These are phyloP conservation scores for Ambrosia artemisiifolia DNA, from an alignment of 129 eudicot genomes.

Conservation along the genomic window DNA sequence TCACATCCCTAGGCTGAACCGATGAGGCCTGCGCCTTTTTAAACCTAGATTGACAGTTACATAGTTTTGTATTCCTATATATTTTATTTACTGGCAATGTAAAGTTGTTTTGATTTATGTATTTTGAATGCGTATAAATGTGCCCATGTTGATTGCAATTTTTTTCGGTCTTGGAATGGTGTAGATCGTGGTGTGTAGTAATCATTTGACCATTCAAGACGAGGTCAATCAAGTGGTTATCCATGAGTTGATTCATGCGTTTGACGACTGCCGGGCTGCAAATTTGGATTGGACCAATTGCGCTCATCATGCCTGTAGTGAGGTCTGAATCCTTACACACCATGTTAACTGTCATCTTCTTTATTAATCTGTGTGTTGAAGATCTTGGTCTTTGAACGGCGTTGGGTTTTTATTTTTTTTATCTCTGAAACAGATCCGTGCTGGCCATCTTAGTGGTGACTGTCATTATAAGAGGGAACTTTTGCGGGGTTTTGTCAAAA, in stretches of 20 bases:
- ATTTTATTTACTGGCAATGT: neutral
- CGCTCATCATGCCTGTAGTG: constrained; percentile 99
- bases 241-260: constrained; percentile 96
- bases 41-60: too few species aligned
- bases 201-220: constrained; percentile 66
- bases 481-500: constrained; percentile 63
- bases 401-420: constrained; percentile 9
- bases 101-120: neutral
- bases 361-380: neutral
- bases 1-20: too few species aligned
- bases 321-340: constrained; percentile 38
- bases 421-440: constrained; percentile 62
- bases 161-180: neutral
- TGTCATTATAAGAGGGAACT: constrained; percentile 88
- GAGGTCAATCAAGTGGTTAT: constrained; percentile 88
- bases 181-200: constrained; percentile 83
- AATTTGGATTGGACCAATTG: constrained; percentile 89
- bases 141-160: neutral
- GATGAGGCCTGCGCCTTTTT: too few species aligned
- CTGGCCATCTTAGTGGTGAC: constrained; percentile 96
- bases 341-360: neutral
- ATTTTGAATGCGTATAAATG: neutral
- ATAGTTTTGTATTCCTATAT: too few species aligned
- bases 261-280: constrained; percentile 89
- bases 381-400: constrained; percentile 8